Base-by-base conservation (phyloP, 768 basidiomycete genomes). In the Porphyrellus cyaneotinctus region DNA sequence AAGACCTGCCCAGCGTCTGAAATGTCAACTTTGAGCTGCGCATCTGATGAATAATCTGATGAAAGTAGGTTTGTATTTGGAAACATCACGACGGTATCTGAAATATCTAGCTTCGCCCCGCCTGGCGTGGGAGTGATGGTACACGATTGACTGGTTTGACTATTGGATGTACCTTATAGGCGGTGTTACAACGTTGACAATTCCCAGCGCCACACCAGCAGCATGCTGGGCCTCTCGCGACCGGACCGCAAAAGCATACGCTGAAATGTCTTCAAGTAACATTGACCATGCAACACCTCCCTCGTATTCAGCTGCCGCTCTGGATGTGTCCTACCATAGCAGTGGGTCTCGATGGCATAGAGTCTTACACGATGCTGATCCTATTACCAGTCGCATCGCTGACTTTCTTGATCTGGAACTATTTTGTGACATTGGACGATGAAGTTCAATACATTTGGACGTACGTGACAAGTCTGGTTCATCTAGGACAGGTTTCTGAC, bases 401-500 rank as follows among this genome's bases (percentile, higher is more conserved):
- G 2, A 26, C 59, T 4, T n/a, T 63, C 35, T 22, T 63, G 18
- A 33, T 58, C 18, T 63, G 62, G 62, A 24, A 49, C 24, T 30
- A 26, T 9, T 5, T 64, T 10, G 12, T 56, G 14, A 61, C 54
- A 15, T 41, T 64, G 2, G 56, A 57, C n/a, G 45, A 66, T 13
- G 64, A 66, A 38, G 51, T 61, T 31, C 31, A 46, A 0, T 64
- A 48, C 28, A 51, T 69, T 30, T 64, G 56, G 67, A 43, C 43
- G 58, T 71, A 22, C 60, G 70, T 51, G 18, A 7, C 23, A 5
- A 14, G 5, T 37, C 35, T 38, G 0, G 8, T 30, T 49, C 28
- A 8, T 47, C n/a, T 11, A 12, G 10, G 13, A 20, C 14, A 9
- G 9, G 30, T 43, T 22, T 7, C 33, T 43, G 41, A 61, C 10